These are phyloP conservation scores for Phialemonium atrogriseum DNA, from an alignment of 2,329 filamentous ascomycete genomes.

Conservation along the genomic window DNA sequence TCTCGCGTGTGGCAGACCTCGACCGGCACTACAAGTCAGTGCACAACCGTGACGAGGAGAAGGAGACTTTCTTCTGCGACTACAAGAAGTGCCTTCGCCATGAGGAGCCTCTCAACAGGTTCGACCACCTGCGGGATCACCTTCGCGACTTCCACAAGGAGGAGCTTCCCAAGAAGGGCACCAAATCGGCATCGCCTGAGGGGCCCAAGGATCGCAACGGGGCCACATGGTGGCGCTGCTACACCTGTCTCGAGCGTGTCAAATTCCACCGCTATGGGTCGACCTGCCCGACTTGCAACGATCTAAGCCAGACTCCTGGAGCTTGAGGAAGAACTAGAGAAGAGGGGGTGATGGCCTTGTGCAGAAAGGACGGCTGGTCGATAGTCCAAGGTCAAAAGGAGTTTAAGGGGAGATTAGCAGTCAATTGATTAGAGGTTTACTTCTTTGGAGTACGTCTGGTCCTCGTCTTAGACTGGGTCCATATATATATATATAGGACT, in stretches of 20 bases:
- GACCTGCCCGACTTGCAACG: constrained; percentile 36
- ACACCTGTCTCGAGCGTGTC: constrained; percentile 36
- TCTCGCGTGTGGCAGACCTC: constrained; percentile 41
- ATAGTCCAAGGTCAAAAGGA: too few species aligned
- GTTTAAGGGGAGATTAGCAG: too few species aligned
- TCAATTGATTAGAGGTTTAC: too few species aligned
- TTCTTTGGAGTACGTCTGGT: too few species aligned
- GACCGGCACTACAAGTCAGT: constrained; percentile 41
- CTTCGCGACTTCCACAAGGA: constrained; percentile 42
- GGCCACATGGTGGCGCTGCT: constrained; percentile 39
- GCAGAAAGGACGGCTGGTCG: too few species aligned
- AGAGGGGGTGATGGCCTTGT: too few species aligned
- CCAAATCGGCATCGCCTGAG: constrained; percentile 15
- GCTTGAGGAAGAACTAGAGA: constrained; percentile 5
- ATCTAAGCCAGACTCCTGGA: constrained; percentile 30
- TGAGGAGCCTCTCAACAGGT: constrained; percentile 36
- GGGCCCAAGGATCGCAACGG: constrained; percentile 30
- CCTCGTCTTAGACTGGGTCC: too few species aligned
- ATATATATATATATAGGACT: too few species aligned
- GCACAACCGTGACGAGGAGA: constrained; percentile 31
- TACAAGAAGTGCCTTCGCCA: constrained; percentile 34
- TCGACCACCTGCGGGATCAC: constrained; percentile 43
- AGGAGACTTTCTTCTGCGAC: constrained; percentile 37
- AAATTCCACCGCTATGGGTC: constrained; percentile 30
- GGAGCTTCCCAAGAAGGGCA: constrained; percentile 37